Evolutionary conservation across 352 stramenopile species (phyloP), one percentile per base, ranked within the genome.

Genomic region (Globisporangium lucens): DNA sequence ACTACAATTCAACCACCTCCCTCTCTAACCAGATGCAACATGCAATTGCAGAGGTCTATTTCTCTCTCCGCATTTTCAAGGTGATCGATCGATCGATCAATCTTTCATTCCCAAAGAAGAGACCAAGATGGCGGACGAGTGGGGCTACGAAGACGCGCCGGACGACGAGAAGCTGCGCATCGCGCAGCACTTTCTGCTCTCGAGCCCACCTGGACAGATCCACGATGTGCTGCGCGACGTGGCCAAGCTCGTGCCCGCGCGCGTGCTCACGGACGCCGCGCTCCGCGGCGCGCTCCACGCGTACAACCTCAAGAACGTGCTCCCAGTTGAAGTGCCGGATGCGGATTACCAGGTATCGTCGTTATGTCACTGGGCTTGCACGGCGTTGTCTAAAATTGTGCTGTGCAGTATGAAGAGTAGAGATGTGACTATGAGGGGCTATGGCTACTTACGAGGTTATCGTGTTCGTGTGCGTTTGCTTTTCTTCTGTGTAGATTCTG

Each of bases 101-200:
- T 20, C 30, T 29, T 22, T 51, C 53, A 30, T 56, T 56, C 51
- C 51, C 22, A 61, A 24, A 27, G 53, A 43, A 63, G 24, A 53
- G 17, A 53, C n/a, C 38, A 58, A 58, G 55, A 94, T 94, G 86
- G 77, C 75, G 46, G 82, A 92, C 64, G 81, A 89, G 62, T 87
- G 78, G 72, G 72, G 71, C 46, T 83, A 85, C 70, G 84, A 88
- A 56, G 85, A 89, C 63, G 84, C 93, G 27, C 76, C 85, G 52
- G 85, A 95, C 70, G 84, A 96, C 67, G 90, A 97, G 77, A 96
- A 97, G 83, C 76, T 97, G 55, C 77, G 85, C 64, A 93, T 97
- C 64, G 87, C 89, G 61, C 85, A 96, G 79, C 87, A 89, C 43
- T 94, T 97, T 58, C 71, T 98, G 64, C 75, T 97, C n/a, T 90